Conservation (phyloP, 2,329 filamentous ascomycete species). For the Curvularia lunata region DNA sequence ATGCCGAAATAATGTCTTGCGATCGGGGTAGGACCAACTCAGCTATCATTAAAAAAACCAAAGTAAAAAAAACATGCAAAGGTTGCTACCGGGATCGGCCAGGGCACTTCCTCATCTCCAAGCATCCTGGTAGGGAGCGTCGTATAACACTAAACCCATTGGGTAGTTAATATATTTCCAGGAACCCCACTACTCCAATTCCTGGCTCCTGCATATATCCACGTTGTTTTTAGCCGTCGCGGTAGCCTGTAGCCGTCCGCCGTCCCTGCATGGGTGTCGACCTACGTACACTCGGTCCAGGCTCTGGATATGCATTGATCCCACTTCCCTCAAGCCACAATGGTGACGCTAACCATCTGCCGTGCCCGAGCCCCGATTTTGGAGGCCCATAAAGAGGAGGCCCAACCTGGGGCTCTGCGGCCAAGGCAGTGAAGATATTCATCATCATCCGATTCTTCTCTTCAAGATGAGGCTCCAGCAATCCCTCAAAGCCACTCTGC, state of each 20-base stretch:
- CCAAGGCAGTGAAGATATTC: background rate
- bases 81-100: background rate
- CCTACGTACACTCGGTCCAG: background rate
- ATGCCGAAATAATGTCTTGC: background rate
- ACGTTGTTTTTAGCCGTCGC: background rate
- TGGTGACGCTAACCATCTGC: constrained; percentile 3
- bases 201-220: background rate
- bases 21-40: background rate
- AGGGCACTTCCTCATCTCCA: background rate
- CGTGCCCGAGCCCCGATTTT: background rate
- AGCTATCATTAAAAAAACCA: background rate
- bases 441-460: background rate
- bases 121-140: background rate
- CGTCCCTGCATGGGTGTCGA: constrained; percentile 2
- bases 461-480: constrained; percentile 30
- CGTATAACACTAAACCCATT: background rate
- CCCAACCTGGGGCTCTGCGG: background rate
- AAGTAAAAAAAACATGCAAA: background rate
- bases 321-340: background rate
- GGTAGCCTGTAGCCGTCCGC: background rate
- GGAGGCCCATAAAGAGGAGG: background rate
- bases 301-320: constrained; percentile 4
- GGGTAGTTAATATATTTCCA: background rate
- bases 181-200: constrained; percentile 3
- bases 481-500: constrained; percentile 18